phyloP scores from a whole-genome alignment of 192 early-diverging fungal species.

The Lobosporangium transversale region DNA sequence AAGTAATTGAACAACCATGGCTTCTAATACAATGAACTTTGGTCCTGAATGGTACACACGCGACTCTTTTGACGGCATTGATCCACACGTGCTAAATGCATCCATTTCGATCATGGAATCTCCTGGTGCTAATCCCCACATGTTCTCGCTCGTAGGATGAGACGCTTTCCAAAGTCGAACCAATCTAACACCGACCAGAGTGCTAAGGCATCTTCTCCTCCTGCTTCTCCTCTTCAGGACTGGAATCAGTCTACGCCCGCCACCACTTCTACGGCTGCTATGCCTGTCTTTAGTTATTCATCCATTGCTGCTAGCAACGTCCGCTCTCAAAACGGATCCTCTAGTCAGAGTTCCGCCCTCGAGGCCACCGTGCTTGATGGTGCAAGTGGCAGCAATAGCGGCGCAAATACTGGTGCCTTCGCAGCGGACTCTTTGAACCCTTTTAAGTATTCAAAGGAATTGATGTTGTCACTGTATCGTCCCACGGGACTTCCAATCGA shows the following conservation, averaged over 20 bases:
- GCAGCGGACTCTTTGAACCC: conserved; percentile 55
- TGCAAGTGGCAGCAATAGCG: conserved; percentile 1
- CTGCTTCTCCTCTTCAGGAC: conserved; percentile 28
- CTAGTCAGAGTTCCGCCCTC: background rate
- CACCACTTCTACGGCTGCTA: conserved; percentile 9
- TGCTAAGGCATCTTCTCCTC: conserved; percentile 21
- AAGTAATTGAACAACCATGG: conserved; percentile 17
- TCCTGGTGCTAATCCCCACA: no score
- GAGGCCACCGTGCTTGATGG: conserved; percentile 16
- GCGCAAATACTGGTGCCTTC: background rate
- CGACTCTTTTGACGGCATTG: background rate
- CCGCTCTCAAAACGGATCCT: conserved; percentile 25
- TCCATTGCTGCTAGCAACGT: conserved; percentile 45
- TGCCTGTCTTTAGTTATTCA: conserved; percentile 41
- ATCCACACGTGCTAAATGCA: background rate
- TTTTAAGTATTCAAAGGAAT: conserved; percentile 78
- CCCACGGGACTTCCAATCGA: conserved; percentile 65
- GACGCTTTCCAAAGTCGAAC: conserved; percentile 41
- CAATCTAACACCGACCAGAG: conserved; percentile 22
- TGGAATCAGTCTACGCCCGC: conserved; percentile 19
- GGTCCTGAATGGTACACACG: conserved; percentile 75
- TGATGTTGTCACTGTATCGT: conserved; percentile 77
- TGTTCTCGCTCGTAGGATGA: conserved; percentile 37
- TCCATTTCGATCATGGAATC: background rate
- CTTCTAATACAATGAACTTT: conserved; percentile 77